phyloP scores from a whole-genome alignment of 192 early-diverging fungal species.

The Piromyces sp. region DNA sequence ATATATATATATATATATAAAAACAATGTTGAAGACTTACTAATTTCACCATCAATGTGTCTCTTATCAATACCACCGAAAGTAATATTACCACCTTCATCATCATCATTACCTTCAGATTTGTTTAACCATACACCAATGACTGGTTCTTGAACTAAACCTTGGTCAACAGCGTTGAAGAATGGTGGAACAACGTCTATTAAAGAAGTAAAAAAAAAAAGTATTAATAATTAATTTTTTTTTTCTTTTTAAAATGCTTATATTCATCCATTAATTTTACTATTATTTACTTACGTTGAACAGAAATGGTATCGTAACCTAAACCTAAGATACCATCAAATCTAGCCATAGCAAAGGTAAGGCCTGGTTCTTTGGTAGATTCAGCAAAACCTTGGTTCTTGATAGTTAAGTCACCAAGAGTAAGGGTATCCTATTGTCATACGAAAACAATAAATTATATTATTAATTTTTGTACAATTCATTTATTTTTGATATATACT shows the following conservation, averaged over 20 bases:
- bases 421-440: conserved; percentile 57
- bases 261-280: no score
- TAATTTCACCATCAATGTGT: conserved; percentile 41
- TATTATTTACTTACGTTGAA: not conserved
- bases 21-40: conserved; percentile 4
- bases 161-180: conserved; percentile 73
- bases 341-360: conserved; percentile 82
- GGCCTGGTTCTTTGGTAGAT: conserved; percentile 84
- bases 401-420: conserved; percentile 54
- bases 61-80: conserved; percentile 69
- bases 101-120: conserved; percentile 22
- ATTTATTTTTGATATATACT: no score
- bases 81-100: conserved; percentile 68
- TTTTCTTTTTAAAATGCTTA: no score
- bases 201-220: not conserved
- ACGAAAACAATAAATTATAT: no score
- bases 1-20: no score
- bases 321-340: conserved; percentile 96
- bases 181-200: conserved; percentile 73
- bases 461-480: no score
- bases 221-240: not conserved
- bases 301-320: conserved; percentile 45
- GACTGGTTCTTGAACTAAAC: conserved; percentile 61
- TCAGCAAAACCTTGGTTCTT: conserved; percentile 80
- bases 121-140: conserved; percentile 82